Evolutionary conservation across 2,329 filamentous ascomycete genomes (phyloP).

Genomic region (Penicillium sp.): DNA sequence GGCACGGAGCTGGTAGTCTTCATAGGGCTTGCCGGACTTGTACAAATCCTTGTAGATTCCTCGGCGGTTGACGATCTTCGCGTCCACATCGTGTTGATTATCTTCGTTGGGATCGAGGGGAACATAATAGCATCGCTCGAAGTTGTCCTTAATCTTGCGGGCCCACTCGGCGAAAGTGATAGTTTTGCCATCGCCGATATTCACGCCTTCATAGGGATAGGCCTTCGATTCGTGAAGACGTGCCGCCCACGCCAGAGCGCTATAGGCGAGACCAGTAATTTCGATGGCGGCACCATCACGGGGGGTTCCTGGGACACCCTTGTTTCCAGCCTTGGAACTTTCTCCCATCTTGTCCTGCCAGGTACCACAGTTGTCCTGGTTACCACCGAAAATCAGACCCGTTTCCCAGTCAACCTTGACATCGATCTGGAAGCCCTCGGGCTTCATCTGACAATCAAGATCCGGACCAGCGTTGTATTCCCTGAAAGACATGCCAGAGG

Average conservation of each 20-base stretch:
- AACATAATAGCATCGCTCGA: constrained; percentile 90
- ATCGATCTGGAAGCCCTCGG: constrained; percentile 87
- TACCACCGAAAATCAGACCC: constrained; percentile 91
- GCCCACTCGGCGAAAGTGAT: constrained; percentile 81
- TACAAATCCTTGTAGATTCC: constrained; percentile 99
- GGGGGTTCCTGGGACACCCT: constrained; percentile 93
- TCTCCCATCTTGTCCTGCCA: constrained; percentile 99
- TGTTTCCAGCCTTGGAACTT: constrained; percentile 82
- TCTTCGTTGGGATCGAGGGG: constrained; percentile 71
- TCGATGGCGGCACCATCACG: constrained; percentile 93
- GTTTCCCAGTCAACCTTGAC: constrained; percentile 88
- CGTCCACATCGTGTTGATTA: constrained; percentile 73
- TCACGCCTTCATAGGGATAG: constrained; percentile 73
- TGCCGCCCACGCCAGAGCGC: constrained; percentile 77
- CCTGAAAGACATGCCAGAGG: constrained; percentile 82
- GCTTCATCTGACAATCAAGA: constrained; percentile 89
- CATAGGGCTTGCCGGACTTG: constrained; percentile 88
- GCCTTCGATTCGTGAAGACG: constrained; percentile 65
- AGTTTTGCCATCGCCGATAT: constrained; percentile 57
- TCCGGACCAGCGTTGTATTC: constrained; percentile 89
- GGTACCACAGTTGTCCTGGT: constrained; percentile 91
- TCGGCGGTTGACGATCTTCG: constrained; percentile 76
- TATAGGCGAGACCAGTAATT: constrained; percentile 91
- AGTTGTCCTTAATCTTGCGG: constrained; percentile 73
- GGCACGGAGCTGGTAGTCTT: constrained; percentile 92